Percentiles rank a stretch among this genome's conserved stretches.
phyloP scores from a whole-genome alignment of 345 rosid species.

The Angophora floribunda region DNA sequence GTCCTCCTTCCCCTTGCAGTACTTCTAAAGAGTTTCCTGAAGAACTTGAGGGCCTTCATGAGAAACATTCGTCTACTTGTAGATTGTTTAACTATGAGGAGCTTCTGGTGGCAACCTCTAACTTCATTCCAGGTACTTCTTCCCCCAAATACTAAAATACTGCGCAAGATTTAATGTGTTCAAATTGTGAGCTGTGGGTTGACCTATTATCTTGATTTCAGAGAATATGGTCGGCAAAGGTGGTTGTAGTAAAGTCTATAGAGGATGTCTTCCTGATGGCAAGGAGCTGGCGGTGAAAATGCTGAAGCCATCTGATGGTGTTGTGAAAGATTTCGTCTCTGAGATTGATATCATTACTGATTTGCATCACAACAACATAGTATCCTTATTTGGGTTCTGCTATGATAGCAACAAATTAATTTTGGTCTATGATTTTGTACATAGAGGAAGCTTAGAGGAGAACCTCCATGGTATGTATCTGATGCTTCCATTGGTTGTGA shows the following conservation, averaged over 20 bases:
- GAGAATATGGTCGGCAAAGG: slow-evolving; percentile 90
- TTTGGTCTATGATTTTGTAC: slow-evolving; percentile 70
- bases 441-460: slow-evolving; percentile 97
- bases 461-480: slow-evolving; percentile 63
- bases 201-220: slow-evolving; percentile 5
- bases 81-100: slow-evolving; percentile 77
- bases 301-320: slow-evolving; percentile 63
- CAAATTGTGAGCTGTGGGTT: background rate
- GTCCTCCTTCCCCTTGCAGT: slow-evolving; percentile 30
- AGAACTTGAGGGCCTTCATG: slow-evolving; percentile 61
- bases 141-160: background rate
- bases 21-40: slow-evolving; percentile 26
- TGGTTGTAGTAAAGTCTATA: slow-evolving; percentile 84
- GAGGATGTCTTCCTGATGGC: slow-evolving; percentile 76
- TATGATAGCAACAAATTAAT: slow-evolving; percentile 56
- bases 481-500: background rate
- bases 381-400: slow-evolving; percentile 82
- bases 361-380: slow-evolving; percentile 71
- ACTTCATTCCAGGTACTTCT: slow-evolving; percentile 58
- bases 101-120: slow-evolving; percentile 56
- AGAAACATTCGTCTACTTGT: slow-evolving; percentile 67
- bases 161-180: background rate
- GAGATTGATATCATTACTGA: slow-evolving; percentile 76
- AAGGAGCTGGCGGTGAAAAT: slow-evolving; percentile 89
- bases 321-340: slow-evolving; percentile 57